Evolutionary conservation across 2,329 filamentous ascomycete genomes (phyloP), one percentile per base, ranked within the genome.

Genomic region (Chalaropsis ovoidea): DNA sequence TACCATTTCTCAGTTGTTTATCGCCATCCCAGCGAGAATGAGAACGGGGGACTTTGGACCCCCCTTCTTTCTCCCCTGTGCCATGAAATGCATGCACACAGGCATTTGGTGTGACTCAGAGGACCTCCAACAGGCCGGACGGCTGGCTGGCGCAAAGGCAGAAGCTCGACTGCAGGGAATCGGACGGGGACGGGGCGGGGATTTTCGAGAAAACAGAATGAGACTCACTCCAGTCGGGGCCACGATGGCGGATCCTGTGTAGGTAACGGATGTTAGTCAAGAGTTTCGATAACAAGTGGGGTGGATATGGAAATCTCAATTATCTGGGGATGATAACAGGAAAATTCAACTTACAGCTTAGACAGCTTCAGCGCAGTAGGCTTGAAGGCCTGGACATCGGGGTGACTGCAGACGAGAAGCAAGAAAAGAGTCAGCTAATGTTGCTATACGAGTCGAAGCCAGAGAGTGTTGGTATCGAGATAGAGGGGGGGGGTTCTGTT

Each of bases 311-410:
- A n/a, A 45, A 45, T 27, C 17, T 17, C 11, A n/a, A 24, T 27
- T 27, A 45, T 27, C 19, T 17, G 41, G 8, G 19, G 24, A 39
- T 52, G 61, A 61, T 42, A 60, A 64, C 19, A 22, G 31, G 61
- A 45, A 41, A 49, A 56, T 42, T 22, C 64, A 61, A 84, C 89
- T 77, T 84, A 95, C 90, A 90, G 88, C 83, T 96, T 96, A 71
- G 91, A 86, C 80, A 97, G 88, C 79, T 88, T 88, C 77, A 97
- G 82, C 74, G 93, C 93, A 69, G 88, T 93, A 63, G 93, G 88
- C 85, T 96, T 96, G 82, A 97, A 97, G 74, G 91, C 92, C 74
- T 89, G 86, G 73, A 96, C 90, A 84, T 96, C 89, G 70, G 93
- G 92, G 75, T 97, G 92, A 80, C 84, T 86, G 70, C 70, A 70